A percentile compares a stretch with the other conserved stretches of the same genome.
phyloP scores from a whole-genome alignment of 768 basidiomycete species.

The Boletellus ananas region DNA sequence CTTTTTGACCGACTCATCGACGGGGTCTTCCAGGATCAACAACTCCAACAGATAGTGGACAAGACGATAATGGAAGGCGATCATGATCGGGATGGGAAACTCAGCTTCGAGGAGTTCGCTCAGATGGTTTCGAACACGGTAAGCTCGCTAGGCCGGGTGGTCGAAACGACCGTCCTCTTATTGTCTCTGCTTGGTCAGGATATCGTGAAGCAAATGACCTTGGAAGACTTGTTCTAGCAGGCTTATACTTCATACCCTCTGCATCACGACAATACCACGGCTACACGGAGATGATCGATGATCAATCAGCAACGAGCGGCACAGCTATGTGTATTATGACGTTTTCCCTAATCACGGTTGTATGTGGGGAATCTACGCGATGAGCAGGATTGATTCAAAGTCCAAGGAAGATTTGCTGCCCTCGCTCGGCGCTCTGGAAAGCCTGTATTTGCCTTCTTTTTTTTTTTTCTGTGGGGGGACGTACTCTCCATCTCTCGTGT shows the following conservation, averaged over 20 bases:
- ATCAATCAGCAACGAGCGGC: conserved; percentile 9
- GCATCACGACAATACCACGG: conserved; percentile 19
- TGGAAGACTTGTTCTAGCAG: conserved; percentile 82
- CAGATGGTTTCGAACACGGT: conserved; percentile 97
- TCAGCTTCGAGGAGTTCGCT: conserved; percentile 96
- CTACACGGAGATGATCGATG: conserved; percentile 8
- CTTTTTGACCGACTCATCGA: not conserved
- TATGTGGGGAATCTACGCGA: conserved; percentile 15
- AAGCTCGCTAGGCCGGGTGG: conserved; percentile 21
- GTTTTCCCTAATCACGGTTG: conserved; percentile 15
- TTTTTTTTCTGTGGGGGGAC: not conserved
- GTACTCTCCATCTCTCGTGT: not conserved
- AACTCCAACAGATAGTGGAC: conserved; percentile 98
- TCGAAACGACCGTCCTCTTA: conserved; percentile 7
- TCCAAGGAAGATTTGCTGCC: not conserved
- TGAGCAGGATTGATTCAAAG: conserved; percentile 2
- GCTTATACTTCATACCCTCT: conserved; percentile 19
- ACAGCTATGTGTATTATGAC: conserved; percentile 22
- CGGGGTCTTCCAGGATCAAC: conserved; percentile 68
- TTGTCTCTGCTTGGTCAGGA: conserved; percentile 49
- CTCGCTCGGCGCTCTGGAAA: not conserved
- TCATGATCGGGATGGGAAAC: conserved; percentile 94
- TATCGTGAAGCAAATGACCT: conserved; percentile 98
- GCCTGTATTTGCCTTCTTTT: not conserved
- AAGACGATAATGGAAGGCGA: conserved; percentile 99